These are phyloP conservation scores for Mesotaenium endlicherianum DNA, from an alignment of 139 green algal species.

Conservation along the genomic window DNA sequence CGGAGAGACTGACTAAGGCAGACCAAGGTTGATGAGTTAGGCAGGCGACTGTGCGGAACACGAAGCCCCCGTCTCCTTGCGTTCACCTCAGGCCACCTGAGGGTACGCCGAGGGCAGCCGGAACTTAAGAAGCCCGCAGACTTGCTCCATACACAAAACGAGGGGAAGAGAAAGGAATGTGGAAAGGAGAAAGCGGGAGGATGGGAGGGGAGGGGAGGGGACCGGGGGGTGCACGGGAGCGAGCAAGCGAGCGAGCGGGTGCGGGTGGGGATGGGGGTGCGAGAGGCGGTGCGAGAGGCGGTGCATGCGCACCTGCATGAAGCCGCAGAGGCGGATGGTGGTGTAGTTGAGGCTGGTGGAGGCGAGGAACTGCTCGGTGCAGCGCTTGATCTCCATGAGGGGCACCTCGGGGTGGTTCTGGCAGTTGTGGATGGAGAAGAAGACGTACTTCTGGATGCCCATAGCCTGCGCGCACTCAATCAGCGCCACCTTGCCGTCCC, in stretches of 20 bases:
- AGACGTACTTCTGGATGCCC: conserved; percentile 95
- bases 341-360: conserved; percentile 83
- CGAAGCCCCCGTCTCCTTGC: no score
- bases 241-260: no score
- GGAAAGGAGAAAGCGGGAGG: background rate
- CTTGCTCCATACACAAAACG: no score
- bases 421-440: conserved; percentile 96
- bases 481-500: conserved; percentile 95
- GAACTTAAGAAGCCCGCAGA: no score
- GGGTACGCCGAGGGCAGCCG: no score
- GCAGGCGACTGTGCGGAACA: no score
- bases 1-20: no score
- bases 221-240: background rate
- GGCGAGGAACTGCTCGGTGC: conserved; percentile 89
- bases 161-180: background rate
- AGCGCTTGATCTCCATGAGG: conserved; percentile 66
- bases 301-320: conserved; percentile 96
- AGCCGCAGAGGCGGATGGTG: conserved; percentile 89
- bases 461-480: conserved; percentile 96
- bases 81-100: no score
- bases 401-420: conserved; percentile 82
- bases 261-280: no score
- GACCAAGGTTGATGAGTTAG: no score
- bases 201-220: background rate
- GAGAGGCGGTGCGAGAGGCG: no score